phyloP scores from a whole-genome alignment of 78 protist genomes.

The Salpingoeca rosetta region DNA sequence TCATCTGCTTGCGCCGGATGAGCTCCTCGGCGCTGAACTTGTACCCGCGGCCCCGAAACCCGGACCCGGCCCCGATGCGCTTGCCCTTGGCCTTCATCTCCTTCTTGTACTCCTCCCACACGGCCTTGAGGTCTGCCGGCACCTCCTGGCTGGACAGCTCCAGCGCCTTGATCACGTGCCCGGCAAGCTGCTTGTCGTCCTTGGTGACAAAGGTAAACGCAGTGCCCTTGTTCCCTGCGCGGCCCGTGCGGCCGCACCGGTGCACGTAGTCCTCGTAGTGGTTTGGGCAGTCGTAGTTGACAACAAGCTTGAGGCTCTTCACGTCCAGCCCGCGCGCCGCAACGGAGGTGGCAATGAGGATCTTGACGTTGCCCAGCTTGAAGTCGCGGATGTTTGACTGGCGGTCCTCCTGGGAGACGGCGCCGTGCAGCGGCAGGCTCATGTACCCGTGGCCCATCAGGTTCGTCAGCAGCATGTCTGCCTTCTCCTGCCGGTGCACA shows the following conservation, averaged over 20 bases:
- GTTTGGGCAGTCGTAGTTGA: slow-evolving; percentile 88
- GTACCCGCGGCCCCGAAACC: slow-evolving; percentile 9
- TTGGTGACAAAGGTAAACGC: slow-evolving; percentile 81
- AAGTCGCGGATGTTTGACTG: slow-evolving; percentile 73
- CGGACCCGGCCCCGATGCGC: slow-evolving; percentile 3
- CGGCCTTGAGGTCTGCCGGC: slow-evolving; percentile 35
- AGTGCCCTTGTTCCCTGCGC: slow-evolving; percentile 87
- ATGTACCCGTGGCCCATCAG: slow-evolving; percentile 44
- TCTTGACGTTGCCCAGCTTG: slow-evolving; percentile 36
- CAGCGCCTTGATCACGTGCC: slow-evolving; percentile 56
- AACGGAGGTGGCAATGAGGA: slow-evolving; percentile 90
- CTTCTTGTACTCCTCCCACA: slow-evolving; percentile 5
- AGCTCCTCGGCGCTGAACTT: neutral
- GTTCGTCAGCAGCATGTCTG: slow-evolving; percentile 54
- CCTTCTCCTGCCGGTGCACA: slow-evolving; percentile 70
- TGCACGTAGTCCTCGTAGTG: slow-evolving; percentile 95
- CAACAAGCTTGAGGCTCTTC: slow-evolving; percentile 63
- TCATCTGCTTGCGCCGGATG: neutral
- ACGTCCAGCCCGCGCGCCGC: slow-evolving; percentile 99
- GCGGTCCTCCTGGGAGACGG: slow-evolving; percentile 91
- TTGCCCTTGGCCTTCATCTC: neutral
- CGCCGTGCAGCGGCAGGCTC: slow-evolving; percentile 85
- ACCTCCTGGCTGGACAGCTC: slow-evolving; percentile 3
- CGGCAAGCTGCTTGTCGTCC: slow-evolving; percentile 56
- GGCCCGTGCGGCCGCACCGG: slow-evolving; percentile 94